Conservation (phyloP, 768 basidiomycete species). For the Pilatotrama ljubarskyi region DNA sequence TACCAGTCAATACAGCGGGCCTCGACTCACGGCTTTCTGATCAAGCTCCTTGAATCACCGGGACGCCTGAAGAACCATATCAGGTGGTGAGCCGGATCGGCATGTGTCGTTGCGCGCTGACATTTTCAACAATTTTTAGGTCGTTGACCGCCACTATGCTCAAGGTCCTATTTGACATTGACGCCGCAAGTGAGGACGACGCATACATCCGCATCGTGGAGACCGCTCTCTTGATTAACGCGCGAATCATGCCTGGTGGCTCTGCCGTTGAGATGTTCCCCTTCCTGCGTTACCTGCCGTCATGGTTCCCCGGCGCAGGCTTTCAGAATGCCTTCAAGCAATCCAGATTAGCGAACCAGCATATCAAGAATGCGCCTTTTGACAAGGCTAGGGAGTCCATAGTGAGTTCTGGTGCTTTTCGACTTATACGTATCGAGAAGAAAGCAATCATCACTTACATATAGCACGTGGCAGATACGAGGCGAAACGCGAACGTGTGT, state of each 20-base stretch:
- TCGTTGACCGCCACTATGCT: constrained; percentile 18
- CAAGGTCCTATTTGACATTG: constrained; percentile 31
- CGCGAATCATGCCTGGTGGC: not conserved
- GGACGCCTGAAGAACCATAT: constrained; percentile 1
- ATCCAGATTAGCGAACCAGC: not conserved
- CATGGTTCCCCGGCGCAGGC: constrained; percentile 10
- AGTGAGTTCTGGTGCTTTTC: not conserved
- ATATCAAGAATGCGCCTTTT: not conserved
- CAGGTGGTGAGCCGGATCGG: not conserved
- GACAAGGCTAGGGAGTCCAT: not conserved
- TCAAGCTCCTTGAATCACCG: not conserved
- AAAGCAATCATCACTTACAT: no score
- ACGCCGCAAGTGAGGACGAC: constrained; percentile 26
- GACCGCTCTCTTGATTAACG: not conserved
- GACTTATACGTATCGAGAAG: no score
- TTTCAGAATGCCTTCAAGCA: constrained; percentile 1
- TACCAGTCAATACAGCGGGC: not conserved
- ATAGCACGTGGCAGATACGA: not conserved
- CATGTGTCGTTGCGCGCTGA: not conserved
- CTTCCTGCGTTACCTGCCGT: constrained; percentile 5
- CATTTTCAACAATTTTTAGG: not conserved
- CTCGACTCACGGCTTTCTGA: not conserved
- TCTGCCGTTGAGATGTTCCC: constrained; percentile 7
- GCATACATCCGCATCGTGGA: constrained; percentile 16
- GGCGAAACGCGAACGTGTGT: not conserved